These are phyloP conservation scores for Citrus sp. DNA, from an alignment of 345 rosid species.

Conservation along the genomic window DNA sequence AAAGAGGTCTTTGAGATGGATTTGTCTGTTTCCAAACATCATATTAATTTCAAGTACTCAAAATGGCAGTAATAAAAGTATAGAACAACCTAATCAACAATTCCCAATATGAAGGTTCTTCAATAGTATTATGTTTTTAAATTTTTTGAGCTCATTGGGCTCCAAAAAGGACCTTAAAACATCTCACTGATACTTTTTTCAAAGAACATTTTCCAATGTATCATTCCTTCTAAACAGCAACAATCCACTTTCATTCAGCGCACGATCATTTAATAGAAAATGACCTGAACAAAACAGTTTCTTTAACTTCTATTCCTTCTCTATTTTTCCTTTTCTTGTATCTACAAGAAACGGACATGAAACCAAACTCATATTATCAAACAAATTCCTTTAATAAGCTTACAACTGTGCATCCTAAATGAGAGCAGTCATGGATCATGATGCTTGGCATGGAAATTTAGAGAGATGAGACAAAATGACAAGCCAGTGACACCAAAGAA, in stretches of 20 bases:
- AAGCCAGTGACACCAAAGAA: background rate
- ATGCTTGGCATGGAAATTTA: background rate
- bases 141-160: background rate
- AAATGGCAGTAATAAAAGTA: background rate
- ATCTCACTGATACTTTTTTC: background rate
- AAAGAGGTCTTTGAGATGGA: background rate
- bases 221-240: background rate
- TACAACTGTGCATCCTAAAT: background rate
- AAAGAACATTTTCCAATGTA: background rate
- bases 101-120: too few relatives aligned
- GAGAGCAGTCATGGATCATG: background rate
- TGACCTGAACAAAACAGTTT: background rate
- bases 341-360: background rate
- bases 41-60: background rate
- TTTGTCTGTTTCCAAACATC: background rate
- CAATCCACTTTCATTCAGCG: background rate
- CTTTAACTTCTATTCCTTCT: background rate
- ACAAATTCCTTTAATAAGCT: background rate
- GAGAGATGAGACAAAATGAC: background rate
- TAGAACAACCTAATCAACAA: background rate
- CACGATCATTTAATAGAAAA: background rate
- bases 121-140: background rate
- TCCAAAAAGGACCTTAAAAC: too few relatives aligned
- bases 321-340: background rate
- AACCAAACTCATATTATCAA: background rate